These are phyloP conservation scores for Orbilia brochopaga DNA, from an alignment of 2,329 filamentous ascomycete species.

Conservation along the genomic window DNA sequence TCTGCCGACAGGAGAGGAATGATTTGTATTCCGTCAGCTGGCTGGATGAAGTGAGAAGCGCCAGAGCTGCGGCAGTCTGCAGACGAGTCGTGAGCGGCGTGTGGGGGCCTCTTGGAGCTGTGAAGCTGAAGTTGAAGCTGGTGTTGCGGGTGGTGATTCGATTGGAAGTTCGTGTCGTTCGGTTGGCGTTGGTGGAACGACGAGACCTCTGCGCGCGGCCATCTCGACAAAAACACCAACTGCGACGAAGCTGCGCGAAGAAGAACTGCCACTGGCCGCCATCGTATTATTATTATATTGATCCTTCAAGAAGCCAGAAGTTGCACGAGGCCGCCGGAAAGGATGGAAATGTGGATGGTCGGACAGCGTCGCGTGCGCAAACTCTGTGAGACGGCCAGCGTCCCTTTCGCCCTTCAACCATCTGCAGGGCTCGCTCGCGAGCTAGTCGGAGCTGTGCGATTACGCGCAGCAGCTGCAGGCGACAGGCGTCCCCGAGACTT, in stretches of 20 bases:
- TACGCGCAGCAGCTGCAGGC: too few relatives aligned
- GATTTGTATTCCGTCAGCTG: conserved; percentile 10
- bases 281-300: too few relatives aligned
- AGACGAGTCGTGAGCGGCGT: too few relatives aligned
- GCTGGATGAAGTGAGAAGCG: conserved; percentile 9
- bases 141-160: background rate
- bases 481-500: background rate
- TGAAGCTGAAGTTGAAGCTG: background rate
- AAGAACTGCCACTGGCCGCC: too few relatives aligned
- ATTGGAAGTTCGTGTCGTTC: background rate
- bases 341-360: conserved; percentile 42
- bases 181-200: conserved; percentile 7
- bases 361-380: conserved; percentile 6
- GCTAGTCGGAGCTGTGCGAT: too few relatives aligned
- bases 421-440: background rate
- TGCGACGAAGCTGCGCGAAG: background rate
- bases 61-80: conserved; percentile 1
- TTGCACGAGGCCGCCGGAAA: background rate
- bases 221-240: background rate
- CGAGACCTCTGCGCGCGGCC: background rate
- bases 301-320: too few relatives aligned
- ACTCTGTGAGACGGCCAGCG: conserved; percentile 15
- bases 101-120: background rate
- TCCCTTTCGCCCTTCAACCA: background rate
- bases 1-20: conserved; percentile 11